Conservation (phyloP, 2,329 filamentous ascomycete genomes). For the Fusarium sp. region DNA sequence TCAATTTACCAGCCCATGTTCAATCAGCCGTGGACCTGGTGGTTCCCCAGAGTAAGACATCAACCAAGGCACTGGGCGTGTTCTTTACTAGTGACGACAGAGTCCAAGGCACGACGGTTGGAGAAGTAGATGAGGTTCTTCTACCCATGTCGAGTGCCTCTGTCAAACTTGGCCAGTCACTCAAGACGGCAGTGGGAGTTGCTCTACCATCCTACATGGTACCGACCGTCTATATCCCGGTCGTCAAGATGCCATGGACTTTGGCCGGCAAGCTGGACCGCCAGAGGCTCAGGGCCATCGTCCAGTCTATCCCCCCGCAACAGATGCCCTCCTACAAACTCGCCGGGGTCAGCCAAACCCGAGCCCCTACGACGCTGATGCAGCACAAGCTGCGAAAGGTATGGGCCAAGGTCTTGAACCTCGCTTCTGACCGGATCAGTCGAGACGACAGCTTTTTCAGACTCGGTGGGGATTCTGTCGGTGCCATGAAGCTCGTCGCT, state of each 20-base stretch:
- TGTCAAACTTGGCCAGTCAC: not conserved
- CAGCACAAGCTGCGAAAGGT: slow-evolving; percentile 48
- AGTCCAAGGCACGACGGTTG: not conserved
- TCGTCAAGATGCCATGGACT: slow-evolving; percentile 52
- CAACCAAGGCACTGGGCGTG: slow-evolving; percentile 29
- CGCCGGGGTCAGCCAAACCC: slow-evolving; percentile 32
- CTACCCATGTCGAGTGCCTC: slow-evolving; percentile 18
- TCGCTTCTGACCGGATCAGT: not conserved
- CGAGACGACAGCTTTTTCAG: slow-evolving; percentile 53
- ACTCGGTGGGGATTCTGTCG: slow-evolving; percentile 52
- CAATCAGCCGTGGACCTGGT: slow-evolving; percentile 59
- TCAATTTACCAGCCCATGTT: slow-evolving; percentile 51
- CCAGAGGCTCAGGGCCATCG: slow-evolving; percentile 46
- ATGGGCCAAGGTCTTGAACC: slow-evolving; percentile 12
- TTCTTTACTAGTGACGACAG: slow-evolving; percentile 27
- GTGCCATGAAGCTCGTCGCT: slow-evolving; percentile 41
- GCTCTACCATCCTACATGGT: slow-evolving; percentile 52
- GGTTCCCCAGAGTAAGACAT: slow-evolving; percentile 45
- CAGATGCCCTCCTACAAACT: slow-evolving; percentile 31
- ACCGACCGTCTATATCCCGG: slow-evolving; percentile 53
- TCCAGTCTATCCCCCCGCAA: slow-evolving; percentile 6
- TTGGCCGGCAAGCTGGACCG: slow-evolving; percentile 57
- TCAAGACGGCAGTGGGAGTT: slow-evolving; percentile 21
- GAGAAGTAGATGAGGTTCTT: not conserved
- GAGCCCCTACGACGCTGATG: slow-evolving; percentile 48